Evolutionary conservation across 208 protist genomes (phyloP), one percentile per base, ranked within the genome.

Genomic region (Vickermania spadyakhi): DNA sequence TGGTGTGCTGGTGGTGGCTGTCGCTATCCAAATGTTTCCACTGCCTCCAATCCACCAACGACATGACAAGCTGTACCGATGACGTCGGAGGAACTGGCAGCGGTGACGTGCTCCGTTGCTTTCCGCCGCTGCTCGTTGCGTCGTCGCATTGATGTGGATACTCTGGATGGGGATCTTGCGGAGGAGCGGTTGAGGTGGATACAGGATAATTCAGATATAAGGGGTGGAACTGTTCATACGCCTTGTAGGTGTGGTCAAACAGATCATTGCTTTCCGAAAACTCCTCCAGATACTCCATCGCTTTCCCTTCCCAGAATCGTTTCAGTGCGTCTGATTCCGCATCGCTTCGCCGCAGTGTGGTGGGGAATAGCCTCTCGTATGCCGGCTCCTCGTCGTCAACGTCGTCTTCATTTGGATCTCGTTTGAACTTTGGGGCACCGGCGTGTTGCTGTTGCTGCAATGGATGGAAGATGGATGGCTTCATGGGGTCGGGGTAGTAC

Each of bases 31-130:
- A 56, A 3, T 71, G 28, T 4, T 50, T 64, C 68, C 68, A 79
- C 27, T 63, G 52, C 23, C 60, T 14, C 73, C 73, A 79, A 52
- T 73, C 62, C 1, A 79, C 51, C 42, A 68, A 55, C 54, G 28
- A 65, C 23, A 68, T 58, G 28, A 67, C 26, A 1, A 79, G 36
- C 56, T 60, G 11, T 18, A 45, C 36, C 36, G 36, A 45, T 45
- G 36, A 7, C 11, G 36, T 7, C 11, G 36, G 36, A 7, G 7
- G 36, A 7, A 18, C 36, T n/a, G 36, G 36, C 11, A 45, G 11
- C 7, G 36, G 36, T 7, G 36, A 45, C 11, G 36, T 18, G 36
- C 36, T 18, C 18, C 36, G 36, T 7, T 45, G 36, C 11, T 18
- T 7, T 18, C 36, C 36, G 36, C 11, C 36, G 11, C 7, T 7